Evolutionary conservation across 129 eudicot genomes (phyloP).

Genomic region (Smallanthus sonchifolius): DNA sequence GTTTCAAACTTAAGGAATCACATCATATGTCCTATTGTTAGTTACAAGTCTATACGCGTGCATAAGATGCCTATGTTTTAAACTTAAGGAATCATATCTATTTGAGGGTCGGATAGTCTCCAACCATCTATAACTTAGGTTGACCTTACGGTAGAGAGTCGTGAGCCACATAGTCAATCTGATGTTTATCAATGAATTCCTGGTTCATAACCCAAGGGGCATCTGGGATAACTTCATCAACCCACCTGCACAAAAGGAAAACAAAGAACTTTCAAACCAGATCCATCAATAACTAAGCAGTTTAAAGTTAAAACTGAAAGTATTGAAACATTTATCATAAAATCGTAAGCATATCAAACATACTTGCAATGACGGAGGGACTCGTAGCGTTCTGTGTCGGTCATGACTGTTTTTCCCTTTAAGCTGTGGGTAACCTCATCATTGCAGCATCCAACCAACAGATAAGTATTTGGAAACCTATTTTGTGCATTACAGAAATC

Average conservation of each 20-base stretch:
- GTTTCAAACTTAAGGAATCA: not conserved
- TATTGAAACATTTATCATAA: not conserved
- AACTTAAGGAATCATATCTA: not conserved
- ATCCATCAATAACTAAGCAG: slow-evolving; percentile 1
- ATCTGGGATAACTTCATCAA: slow-evolving; percentile 98
- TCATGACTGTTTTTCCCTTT: slow-evolving; percentile 91
- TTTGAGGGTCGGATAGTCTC: no score
- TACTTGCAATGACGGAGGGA: slow-evolving; percentile 90
- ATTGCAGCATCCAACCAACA: slow-evolving; percentile 83
- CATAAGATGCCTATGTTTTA: not conserved
- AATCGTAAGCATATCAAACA: slow-evolving; percentile 6
- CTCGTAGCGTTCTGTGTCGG: slow-evolving; percentile 66
- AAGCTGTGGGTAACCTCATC: slow-evolving; percentile 67
- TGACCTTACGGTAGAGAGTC: slow-evolving; percentile 95
- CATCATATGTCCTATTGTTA: not conserved
- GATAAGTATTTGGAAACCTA: slow-evolving; percentile 74
- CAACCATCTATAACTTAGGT: no score
- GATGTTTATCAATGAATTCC: slow-evolving; percentile 89
- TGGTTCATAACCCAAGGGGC: slow-evolving; percentile 92
- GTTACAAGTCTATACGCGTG: not conserved
- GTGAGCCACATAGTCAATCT: slow-evolving; percentile 90
- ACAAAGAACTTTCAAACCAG: not conserved
- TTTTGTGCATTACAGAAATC: not conserved
- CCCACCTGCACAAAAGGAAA: slow-evolving; percentile 65
- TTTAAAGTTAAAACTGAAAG: not conserved